phyloP scores from a whole-genome alignment of 768 basidiomycete species.

The Podaxis mareebaensis region DNA sequence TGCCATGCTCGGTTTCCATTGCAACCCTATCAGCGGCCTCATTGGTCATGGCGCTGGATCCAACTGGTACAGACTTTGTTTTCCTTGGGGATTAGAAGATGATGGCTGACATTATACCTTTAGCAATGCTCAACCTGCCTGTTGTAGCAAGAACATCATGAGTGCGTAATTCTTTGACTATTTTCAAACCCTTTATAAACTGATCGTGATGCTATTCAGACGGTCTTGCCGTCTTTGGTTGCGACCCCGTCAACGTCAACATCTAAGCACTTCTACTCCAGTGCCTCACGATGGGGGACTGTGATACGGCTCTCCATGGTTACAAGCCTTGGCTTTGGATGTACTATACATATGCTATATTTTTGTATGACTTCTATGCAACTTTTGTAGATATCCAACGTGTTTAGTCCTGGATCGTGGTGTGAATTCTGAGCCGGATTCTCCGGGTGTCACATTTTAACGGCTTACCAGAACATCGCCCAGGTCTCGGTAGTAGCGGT shows the following conservation, averaged over 20 bases:
- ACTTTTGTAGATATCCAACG: too few relatives aligned
- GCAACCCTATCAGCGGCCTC: slow-evolving; percentile 22
- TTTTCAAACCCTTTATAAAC: background rate
- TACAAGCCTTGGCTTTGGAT: too few relatives aligned
- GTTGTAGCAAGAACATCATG: slow-evolving; percentile 24
- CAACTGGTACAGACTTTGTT: slow-evolving; percentile 15
- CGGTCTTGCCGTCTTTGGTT: slow-evolving; percentile 21
- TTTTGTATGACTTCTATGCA: too few relatives aligned
- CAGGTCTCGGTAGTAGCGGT: too few relatives aligned
- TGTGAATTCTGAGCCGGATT: too few relatives aligned
- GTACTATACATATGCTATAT: too few relatives aligned
- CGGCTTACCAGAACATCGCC: too few relatives aligned
- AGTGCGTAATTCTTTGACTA: slow-evolving; percentile 17
- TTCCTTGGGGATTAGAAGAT: background rate
- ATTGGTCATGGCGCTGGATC: slow-evolving; percentile 20
- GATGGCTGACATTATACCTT: background rate
- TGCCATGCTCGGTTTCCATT: slow-evolving; percentile 19
- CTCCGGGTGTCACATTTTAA: too few relatives aligned
- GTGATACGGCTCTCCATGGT: background rate
- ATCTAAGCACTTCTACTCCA: slow-evolving; percentile 5
- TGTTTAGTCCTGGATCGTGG: too few relatives aligned
- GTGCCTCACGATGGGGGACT: background rate
- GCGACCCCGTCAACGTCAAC: slow-evolving; percentile 22
- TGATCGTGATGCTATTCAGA: slow-evolving; percentile 6
- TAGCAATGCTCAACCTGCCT: slow-evolving; percentile 21